Conservation (phyloP, 2,329 filamentous ascomycete species). For the Capronia epimyces region DNA sequence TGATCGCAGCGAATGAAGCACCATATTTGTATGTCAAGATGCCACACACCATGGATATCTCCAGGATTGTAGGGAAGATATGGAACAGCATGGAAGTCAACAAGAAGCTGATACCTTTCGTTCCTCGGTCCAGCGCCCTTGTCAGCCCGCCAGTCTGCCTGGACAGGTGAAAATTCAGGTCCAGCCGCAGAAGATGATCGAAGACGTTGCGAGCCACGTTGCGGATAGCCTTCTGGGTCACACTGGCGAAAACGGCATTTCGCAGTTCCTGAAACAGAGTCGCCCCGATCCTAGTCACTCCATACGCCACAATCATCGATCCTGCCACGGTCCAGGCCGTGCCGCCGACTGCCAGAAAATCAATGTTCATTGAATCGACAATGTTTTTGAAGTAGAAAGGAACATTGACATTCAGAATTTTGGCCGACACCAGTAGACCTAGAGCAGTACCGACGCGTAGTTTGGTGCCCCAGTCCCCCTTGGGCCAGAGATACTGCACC, state of each 20-base stretch:
- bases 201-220: slow-evolving; percentile 89
- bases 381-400: slow-evolving; percentile 99
- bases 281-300: slow-evolving; percentile 78
- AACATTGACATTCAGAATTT: slow-evolving; percentile 94
- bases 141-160: slow-evolving; percentile 94
- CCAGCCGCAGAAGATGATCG: slow-evolving; percentile 77
- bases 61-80: slow-evolving; percentile 83
- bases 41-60: slow-evolving; percentile 92
- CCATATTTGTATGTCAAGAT: slow-evolving; percentile 97
- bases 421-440: slow-evolving; percentile 76
- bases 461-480: slow-evolving; percentile 75
- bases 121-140: slow-evolving; percentile 89
- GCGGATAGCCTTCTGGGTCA: slow-evolving; percentile 93
- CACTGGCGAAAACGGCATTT: slow-evolving; percentile 93
- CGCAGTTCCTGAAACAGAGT: slow-evolving; percentile 88
- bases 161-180: slow-evolving; percentile 87
- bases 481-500: slow-evolving; percentile 93
- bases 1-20: slow-evolving; percentile 83
- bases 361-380: slow-evolving; percentile 95
- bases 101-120: slow-evolving; percentile 96
- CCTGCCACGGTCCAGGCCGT: slow-evolving; percentile 85
- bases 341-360: slow-evolving; percentile 78
- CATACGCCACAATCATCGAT: slow-evolving; percentile 84
- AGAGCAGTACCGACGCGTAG: slow-evolving; percentile 81
- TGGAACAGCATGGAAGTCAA: slow-evolving; percentile 98